Evolutionary conservation across 2,329 filamentous ascomycete genomes (phyloP), one percentile per base, ranked within the genome.

Genomic region (Arthroderma sp.): DNA sequence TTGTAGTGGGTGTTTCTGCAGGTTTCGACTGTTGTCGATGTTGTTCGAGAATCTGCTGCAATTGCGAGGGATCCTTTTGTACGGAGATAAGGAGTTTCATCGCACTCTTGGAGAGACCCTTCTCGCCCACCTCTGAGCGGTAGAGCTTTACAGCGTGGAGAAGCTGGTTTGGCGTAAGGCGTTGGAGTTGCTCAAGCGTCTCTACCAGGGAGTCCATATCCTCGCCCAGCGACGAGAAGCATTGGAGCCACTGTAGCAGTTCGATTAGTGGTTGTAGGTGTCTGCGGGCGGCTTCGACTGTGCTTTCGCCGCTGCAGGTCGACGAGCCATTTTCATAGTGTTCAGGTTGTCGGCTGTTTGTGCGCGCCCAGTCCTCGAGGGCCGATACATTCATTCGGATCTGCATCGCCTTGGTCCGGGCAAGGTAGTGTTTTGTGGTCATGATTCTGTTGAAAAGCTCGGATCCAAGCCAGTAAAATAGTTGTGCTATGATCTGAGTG

Each of bases 391-490:
- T 98, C 91, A 98, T 97, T 63, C 93, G 88, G 65, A 98, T 97
- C 70, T 98, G 93, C 93, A 98, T 98, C 2, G 93, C 93, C 72
- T 98, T 98, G 17, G 93, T 98, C 56, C 93, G 82, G 4, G 93
- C 91, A 8, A 98, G 79, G 67, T 96, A 98, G 69, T 91, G 91
- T 62, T 89, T 83, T 67, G 94, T 96, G 31, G 88, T 91, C 88
- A 98, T 95, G 71, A 98, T 88, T 59, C 91, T 86, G 71, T 98
- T 98, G 76, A 98, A 98, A 7, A 97, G 81, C 72, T 98, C 93
- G 0, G 91, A 88, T 5, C 91, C 88, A 15, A 98, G 80, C 93
- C 93, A 98, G 74, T 96, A 98, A 47, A 97, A 79, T 1, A 98
- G 79, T 67, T 98, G 93, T 2, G 91, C 88, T 25, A 96, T 76